phyloP scores from a whole-genome alignment of 164 flowering plant genomes.

The Tinospora cordifolia region DNA sequence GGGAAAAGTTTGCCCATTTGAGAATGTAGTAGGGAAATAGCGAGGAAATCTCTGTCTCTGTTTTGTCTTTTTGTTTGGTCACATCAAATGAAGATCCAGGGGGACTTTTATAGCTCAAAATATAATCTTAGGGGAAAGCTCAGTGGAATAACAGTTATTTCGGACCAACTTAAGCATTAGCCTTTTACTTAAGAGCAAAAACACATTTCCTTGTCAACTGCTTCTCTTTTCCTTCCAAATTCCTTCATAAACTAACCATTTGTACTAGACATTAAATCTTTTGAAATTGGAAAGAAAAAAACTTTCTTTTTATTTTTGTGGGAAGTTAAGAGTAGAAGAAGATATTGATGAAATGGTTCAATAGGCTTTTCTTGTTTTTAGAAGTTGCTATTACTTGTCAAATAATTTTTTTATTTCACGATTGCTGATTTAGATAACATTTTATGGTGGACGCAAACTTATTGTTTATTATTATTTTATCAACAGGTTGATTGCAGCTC shows the following conservation, averaged over 20 bases:
- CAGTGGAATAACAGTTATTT: not conserved
- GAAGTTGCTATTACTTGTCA: not conserved
- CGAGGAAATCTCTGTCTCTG: too few species aligned
- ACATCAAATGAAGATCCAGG: not conserved
- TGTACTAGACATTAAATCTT: not conserved
- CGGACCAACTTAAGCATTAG: not conserved
- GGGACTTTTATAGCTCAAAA: not conserved
- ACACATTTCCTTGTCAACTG: too few species aligned
- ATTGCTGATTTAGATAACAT: not conserved
- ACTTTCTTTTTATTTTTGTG: too few species aligned
- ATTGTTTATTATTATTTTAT: conserved; percentile 1
- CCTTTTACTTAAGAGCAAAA: too few species aligned
- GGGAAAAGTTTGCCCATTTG: too few species aligned
- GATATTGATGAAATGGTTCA: not conserved
- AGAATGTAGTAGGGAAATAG: too few species aligned
- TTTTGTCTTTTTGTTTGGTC: not conserved
- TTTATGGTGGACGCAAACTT: not conserved
- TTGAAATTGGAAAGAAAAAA: not conserved
- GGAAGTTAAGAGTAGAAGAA: not conserved
- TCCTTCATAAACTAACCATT: too few species aligned
- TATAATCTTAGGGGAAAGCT: not conserved
- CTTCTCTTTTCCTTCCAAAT: too few species aligned
- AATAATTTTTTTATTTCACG: not conserved
- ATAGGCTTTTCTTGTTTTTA: not conserved
- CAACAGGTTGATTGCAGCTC: conserved; percentile 73